Evolutionary conservation across 208 protist genomes (phyloP), one percentile per base, ranked within the genome.

Genomic region (Trypanosoma congolense): DNA sequence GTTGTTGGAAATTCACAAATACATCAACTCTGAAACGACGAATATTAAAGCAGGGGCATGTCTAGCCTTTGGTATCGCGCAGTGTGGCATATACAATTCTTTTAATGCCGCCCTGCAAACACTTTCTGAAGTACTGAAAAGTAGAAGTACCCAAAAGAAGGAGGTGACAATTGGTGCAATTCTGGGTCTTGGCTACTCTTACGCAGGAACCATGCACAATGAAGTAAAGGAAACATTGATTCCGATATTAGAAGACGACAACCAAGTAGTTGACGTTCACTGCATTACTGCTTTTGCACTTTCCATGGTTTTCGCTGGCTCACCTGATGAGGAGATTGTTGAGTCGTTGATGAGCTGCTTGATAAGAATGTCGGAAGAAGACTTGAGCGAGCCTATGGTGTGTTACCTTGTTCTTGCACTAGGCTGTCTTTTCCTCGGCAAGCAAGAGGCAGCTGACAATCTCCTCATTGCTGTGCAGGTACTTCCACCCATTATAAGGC

Each of bases 31-130:
- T 9, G 82, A 91, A 31, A 96, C 98, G 35, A 78, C 84, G 40
- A 96, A 98, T 74, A 91, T 99, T 49, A 97, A 96, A 65, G 96
- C 92, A 35, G 98, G 98, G 26, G 97, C 97, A 6, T 94, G 98
- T 30, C 67, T 99, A 2, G 97, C 94, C 0, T 80, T 91, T 9
- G 92, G 92, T 24, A 77, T 95, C 19, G 57, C 81, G 28, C 83
- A 93, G 80, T 91, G 87, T 61, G 92, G 92, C 12, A 76, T 95
- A 26, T 83, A 81, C 53, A 86, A 87, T 61, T 69, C 83, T 10
- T 96, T 90, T 66, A 97, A 99, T 65, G 95, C 97, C 6, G 97
- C 96, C 0, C 70, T 97, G 10, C 96, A 94, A 1, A 70, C 99
- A 5, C 80, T 99, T 3, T 64, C 72, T 0, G 89, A 96, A 40